A percentile compares a stretch with the other conserved stretches of the same genome.
Conservation (phyloP, 805 yeast species). For the Kazachstania africana region DNA sequence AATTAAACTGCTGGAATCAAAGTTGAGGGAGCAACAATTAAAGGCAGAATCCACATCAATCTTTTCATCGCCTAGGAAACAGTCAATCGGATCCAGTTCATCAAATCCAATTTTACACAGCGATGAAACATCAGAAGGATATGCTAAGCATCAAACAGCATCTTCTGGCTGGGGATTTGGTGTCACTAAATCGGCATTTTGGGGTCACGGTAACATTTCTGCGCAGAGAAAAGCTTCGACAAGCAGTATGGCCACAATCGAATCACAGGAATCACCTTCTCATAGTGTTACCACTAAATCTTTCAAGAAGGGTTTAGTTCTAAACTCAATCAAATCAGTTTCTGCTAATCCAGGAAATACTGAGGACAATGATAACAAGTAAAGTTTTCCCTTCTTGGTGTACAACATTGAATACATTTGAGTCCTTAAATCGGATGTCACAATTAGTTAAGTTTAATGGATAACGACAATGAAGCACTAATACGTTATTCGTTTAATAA, state of each 20-base stretch:
- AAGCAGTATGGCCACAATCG: conserved; percentile 6
- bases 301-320: conserved; percentile 14
- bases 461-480: too few relatives aligned
- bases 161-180: background rate
- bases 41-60: conserved; percentile 1
- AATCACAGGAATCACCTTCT: conserved; percentile 7
- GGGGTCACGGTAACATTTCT: conserved; percentile 4
- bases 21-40: conserved; percentile 5
- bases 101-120: background rate
- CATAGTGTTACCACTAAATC: conserved; percentile 2
- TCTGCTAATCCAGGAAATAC: conserved; percentile 2
- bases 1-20: conserved; percentile 9
- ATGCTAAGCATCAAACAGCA: too few relatives aligned
- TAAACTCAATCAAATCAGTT: conserved; percentile 9
- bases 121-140: background rate
- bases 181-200: background rate
- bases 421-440: too few relatives aligned
- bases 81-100: background rate
- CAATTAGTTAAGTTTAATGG: too few relatives aligned
- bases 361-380: too few relatives aligned
- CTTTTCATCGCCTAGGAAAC: background rate
- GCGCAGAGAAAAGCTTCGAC: conserved; percentile 11
- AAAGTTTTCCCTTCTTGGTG: too few relatives aligned
- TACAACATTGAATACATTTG: too few relatives aligned
- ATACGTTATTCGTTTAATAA: too few relatives aligned